Evolutionary conservation across 176 grass and related monocot genomes (phyloP).

Genomic region (Calamus simplicifolius): DNA sequence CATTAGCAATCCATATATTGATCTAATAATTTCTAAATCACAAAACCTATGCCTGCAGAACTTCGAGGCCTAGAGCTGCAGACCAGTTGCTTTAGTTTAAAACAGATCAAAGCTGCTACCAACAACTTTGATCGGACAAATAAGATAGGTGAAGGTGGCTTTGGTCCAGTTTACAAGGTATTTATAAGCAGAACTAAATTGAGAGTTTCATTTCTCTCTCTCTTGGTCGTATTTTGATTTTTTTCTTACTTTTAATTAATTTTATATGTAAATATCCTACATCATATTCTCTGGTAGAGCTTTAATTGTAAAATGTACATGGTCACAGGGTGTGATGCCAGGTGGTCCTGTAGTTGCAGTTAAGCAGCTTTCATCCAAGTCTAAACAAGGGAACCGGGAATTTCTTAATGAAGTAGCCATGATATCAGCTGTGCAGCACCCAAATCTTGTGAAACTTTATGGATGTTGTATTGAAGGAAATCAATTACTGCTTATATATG

Average conservation of each 20-base stretch:
- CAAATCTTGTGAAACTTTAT: slow-evolving; percentile 11
- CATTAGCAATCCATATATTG: no score
- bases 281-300: no score
- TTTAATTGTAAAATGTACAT: not conserved
- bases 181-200: not conserved
- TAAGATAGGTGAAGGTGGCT: slow-evolving; percentile 18
- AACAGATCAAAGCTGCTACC: slow-evolving; percentile 15
- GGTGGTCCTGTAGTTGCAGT: slow-evolving; percentile 9
- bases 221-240: no score
- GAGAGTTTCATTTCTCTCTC: no score
- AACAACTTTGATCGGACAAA: slow-evolving; percentile 6
- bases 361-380: slow-evolving; percentile 15
- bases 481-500: slow-evolving; percentile 11
- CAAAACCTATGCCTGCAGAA: not conserved
- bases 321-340: slow-evolving; percentile 3
- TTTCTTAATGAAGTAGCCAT: slow-evolving; percentile 12
- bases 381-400: slow-evolving; percentile 10
- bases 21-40: no score
- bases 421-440: slow-evolving; percentile 11
- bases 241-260: not conserved
- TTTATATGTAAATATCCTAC: not conserved
- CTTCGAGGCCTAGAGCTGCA: slow-evolving; percentile 3
- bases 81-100: not conserved
- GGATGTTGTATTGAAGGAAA: slow-evolving; percentile 6
- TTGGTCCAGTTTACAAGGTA: slow-evolving; percentile 17